Evolutionary conservation across 2,329 filamentous ascomycete genomes (phyloP), one percentile per base, ranked within the genome.

Genomic region (Colletotrichum liriopes): DNA sequence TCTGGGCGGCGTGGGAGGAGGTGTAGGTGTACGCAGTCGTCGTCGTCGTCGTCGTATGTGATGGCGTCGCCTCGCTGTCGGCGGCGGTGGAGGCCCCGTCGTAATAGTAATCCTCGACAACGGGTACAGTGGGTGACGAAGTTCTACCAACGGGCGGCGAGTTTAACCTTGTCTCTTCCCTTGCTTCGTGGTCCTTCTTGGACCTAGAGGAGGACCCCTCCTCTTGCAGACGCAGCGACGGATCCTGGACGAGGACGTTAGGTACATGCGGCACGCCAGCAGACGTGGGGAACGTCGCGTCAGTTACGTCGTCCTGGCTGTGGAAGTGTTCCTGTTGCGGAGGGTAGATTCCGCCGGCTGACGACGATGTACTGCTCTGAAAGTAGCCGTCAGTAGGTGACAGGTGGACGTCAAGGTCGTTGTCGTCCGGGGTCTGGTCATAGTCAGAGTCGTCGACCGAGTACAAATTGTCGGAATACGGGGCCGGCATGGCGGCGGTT

Each of bases 371-470:
- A 45, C 67, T 63, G 35, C 75, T 76, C 75, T 82, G 81, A 77
- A 88, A 88, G 82, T 87, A 87, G 45, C 86, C 86, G 72, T 89
- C 85, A n/a, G 85, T 84, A 49, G 86, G 86, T 39, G 86, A 88
- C 67, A 87, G 79, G 52, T 73, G 71, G 43, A 20, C 51, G 35
- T 71, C 61, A 61, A 73, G 61, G 55, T 66, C 55, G 51, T 80
- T 79, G 67, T 82, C 79, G 65, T 79, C 77, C 18, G 73, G 65
- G 39, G 29, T 49, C 37, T 72, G 72, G 26, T 51, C 73, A 56
- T 71, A 62, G 32, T 71, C 69, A 65, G 41, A 54, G 43, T 68
- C 73, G 55, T 71, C 64, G 52, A 45, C 65, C 69, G 72, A 75
- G 62, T 73, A 75, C 60, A 76, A 56, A 49, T 82, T 78, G 69